Conservation (phyloP, 768 basidiomycete species). For the Agaricus subrufescens region DNA sequence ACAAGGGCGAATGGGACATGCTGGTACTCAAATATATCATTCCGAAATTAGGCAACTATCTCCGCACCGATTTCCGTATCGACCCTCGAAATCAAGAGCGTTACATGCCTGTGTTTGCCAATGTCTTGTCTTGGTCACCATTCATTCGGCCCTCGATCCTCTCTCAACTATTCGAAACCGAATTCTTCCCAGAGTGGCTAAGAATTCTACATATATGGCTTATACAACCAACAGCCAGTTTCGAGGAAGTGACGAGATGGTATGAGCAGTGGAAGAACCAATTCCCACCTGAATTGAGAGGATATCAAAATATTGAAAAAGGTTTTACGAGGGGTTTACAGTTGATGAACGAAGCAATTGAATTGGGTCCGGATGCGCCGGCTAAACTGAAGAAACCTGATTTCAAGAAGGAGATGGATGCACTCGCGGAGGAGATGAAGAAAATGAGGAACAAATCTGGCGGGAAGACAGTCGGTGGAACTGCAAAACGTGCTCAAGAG, state of each 20-base stretch:
- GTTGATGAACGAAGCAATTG: conserved; percentile 91
- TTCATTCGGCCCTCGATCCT: conserved; percentile 75
- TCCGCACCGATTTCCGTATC: conserved; percentile 84
- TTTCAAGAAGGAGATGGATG: conserved; percentile 42
- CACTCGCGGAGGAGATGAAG: conserved; percentile 1
- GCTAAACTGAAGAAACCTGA: conserved; percentile 65
- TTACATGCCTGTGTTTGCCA: conserved; percentile 72
- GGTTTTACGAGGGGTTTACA: conserved; percentile 89
- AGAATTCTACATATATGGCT: conserved; percentile 91
- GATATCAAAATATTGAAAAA: conserved; percentile 57
- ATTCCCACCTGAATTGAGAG: conserved; percentile 70
- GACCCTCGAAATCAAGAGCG: conserved; percentile 79
- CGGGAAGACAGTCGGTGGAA: conserved; percentile 21
- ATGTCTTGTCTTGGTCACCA: conserved; percentile 72
- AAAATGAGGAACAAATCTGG: conserved; percentile 7
- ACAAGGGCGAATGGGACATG: conserved; percentile 81
- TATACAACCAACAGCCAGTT: conserved; percentile 79
- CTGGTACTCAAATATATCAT: conserved; percentile 88
- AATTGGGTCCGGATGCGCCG: conserved; percentile 75
- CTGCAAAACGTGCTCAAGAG: conserved; percentile 54
- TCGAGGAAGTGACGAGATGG: conserved; percentile 93
- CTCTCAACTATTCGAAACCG: conserved; percentile 78
- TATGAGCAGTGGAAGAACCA: conserved; percentile 82
- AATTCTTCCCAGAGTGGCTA: conserved; percentile 98
- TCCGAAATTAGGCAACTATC: conserved; percentile 78